Conservation (phyloP, 2,329 filamentous ascomycete genomes). For the Verticillium tricorpus region DNA sequence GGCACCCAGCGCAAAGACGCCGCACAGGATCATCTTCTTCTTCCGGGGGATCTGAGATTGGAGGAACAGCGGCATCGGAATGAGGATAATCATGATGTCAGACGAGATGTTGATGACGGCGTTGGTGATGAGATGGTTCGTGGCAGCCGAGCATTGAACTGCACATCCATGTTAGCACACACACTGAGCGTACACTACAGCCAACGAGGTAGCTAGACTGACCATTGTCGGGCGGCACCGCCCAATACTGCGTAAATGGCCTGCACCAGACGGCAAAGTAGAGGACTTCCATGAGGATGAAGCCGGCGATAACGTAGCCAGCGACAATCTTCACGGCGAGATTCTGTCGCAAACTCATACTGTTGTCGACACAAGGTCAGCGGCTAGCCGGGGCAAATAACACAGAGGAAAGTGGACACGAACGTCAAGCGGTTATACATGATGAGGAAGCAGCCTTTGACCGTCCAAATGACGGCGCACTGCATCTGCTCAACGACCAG, state of each 20-base stretch:
- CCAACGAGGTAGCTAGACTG: constrained; percentile 8
- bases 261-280: constrained; percentile 49
- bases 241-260: constrained; percentile 54
- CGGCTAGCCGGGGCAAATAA: background rate
- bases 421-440: constrained; percentile 53
- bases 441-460: constrained; percentile 53
- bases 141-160: constrained; percentile 53
- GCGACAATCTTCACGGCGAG: constrained; percentile 43
- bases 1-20: constrained; percentile 38
- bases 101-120: constrained; percentile 56
- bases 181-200: background rate
- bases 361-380: constrained; percentile 12
- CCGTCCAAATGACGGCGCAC: constrained; percentile 50
- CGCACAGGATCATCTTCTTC: constrained; percentile 48
- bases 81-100: constrained; percentile 53
- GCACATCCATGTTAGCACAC: background rate
- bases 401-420: background rate
- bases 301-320: constrained; percentile 41
- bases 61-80: constrained; percentile 51
- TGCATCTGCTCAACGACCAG: constrained; percentile 59
- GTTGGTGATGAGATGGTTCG: constrained; percentile 55
- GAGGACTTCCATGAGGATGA: constrained; percentile 45
- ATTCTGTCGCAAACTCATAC: constrained; percentile 41
- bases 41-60: constrained; percentile 42
- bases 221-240: constrained; percentile 47